Evolutionary conservation across 768 basidiomycete species (phyloP).

Genomic region (Podaxis rugospora): DNA sequence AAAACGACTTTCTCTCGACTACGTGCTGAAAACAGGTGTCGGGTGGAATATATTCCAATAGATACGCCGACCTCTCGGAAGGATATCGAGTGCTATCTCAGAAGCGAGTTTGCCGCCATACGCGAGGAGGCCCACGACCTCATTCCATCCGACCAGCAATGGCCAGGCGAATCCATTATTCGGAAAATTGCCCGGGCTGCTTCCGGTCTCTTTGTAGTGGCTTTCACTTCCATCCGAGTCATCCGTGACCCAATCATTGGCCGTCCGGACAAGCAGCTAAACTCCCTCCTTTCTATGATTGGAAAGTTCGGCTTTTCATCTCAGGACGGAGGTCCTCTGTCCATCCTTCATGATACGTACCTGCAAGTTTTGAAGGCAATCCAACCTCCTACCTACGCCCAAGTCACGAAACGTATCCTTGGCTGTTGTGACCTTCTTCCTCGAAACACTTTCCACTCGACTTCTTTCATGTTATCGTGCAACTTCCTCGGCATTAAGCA

Average conservation of each 20-base stretch:
- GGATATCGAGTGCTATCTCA: constrained; percentile 6
- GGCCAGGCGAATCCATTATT: background rate
- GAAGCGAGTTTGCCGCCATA: background rate
- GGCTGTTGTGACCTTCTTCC: constrained; percentile 1
- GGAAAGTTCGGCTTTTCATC: background rate
- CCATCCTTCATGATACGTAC: background rate
- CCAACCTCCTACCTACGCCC: background rate
- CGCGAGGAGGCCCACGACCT: background rate
- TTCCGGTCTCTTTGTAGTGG: constrained; percentile 6
- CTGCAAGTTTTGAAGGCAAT: background rate
- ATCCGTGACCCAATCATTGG: background rate
- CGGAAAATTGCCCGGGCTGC: background rate
- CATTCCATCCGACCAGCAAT: background rate
- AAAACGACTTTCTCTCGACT: background rate
- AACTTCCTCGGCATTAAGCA: constrained; percentile 2
- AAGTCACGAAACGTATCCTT: background rate
- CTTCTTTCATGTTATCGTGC: constrained; percentile 3
- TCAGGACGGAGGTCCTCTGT: background rate
- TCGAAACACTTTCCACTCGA: background rate
- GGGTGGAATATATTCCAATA: background rate
- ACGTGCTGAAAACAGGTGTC: background rate
- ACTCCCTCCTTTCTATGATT: background rate
- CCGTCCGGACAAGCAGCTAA: background rate
- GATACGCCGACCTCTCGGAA: background rate
- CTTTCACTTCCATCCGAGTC: constrained; percentile 1